Base-by-base conservation (phyloP, 108 stramenopile species). In the Fistulifera pelliculosa region DNA sequence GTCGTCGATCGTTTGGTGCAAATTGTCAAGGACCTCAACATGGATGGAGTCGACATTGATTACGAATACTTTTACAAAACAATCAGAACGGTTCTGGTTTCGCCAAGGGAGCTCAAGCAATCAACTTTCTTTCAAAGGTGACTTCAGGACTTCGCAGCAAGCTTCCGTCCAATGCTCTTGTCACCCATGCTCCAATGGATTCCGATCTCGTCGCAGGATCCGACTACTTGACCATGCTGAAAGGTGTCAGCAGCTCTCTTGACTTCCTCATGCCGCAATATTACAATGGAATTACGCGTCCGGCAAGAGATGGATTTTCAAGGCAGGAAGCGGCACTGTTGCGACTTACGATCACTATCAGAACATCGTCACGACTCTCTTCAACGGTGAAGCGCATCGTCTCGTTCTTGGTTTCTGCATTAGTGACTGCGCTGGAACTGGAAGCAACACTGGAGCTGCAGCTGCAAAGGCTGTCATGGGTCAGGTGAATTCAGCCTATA, bases 121-220 rank as follows among this genome's bases (percentile, higher is more conserved):
- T 67, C 55, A 69, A 54, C 27, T 77, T 77, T 42, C 27, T 77
- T 8, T 25, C 16, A 41, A 41, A 56, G 13, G 38, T 77, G 12
- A 77, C 76, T 14, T 40, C 47, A 12, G 63, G 58, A 11, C 66
- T 82, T 22, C 61, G 74, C 14, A 61, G 48, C 21, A 74, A 57
- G 19, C 55, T 82, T 41, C 59, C 19, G 68, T 49, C 45, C 52
- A 73, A 31, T 68, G 58, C 69, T 54, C 54, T 53, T 48, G 50
- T 64, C 47, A 79, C 80, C 19, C 80, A 82, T 53, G 74, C 80
- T 21, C 80, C 80, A 0, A 76, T 82, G 80, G 77, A 79, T 15
- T 15, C 38, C 24, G 80, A 82, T 49, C 39, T 72, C n/a, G 60
- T 47, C 10, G 49, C 74, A 18, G 74, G 60, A 56, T 65, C 57